Evolutionary conservation across 202 grass and related monocot genomes (phyloP).

Genomic region (Cymbopogon flexuosus): DNA sequence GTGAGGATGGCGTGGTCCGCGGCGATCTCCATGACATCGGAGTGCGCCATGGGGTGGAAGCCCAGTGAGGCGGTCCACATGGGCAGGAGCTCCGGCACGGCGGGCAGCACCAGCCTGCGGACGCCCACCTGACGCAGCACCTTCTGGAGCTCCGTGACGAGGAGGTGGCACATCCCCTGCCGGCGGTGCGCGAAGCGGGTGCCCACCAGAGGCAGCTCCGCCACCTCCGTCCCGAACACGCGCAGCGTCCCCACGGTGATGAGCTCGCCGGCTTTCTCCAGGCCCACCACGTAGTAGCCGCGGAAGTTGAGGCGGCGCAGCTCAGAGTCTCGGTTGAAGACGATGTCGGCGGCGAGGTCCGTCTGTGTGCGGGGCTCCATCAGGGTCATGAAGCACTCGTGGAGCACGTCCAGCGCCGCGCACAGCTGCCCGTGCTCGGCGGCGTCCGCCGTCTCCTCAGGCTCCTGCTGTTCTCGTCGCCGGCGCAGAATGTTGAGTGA

Average conservation of each 20-base stretch:
- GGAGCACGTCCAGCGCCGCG: slow-evolving; percentile 49
- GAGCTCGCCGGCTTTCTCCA: slow-evolving; percentile 59
- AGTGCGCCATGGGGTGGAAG: slow-evolving; percentile 24
- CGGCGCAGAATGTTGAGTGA: slow-evolving; percentile 36
- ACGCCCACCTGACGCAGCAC: slow-evolving; percentile 35
- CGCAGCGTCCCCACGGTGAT: slow-evolving; percentile 47
- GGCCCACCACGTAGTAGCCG: slow-evolving; percentile 53
- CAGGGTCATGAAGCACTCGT: slow-evolving; percentile 60
- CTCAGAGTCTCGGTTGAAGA: slow-evolving; percentile 63
- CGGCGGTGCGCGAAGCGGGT: slow-evolving; percentile 40
- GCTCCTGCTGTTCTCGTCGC: not conserved
- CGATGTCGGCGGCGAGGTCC: slow-evolving; percentile 46
- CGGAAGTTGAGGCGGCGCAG: slow-evolving; percentile 53
- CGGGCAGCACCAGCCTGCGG: slow-evolving; percentile 41
- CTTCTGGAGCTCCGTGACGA: slow-evolving; percentile 40
- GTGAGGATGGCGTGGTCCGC: slow-evolving; percentile 33
- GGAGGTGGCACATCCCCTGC: slow-evolving; percentile 49
- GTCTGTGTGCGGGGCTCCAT: slow-evolving; percentile 49
- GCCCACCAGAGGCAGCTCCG: slow-evolving; percentile 61
- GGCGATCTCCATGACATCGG: slow-evolving; percentile 17
- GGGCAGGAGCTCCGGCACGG: slow-evolving; percentile 34
- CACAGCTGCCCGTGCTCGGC: slow-evolving; percentile 34
- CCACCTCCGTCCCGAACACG: slow-evolving; percentile 41
- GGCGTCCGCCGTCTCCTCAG: not conserved
- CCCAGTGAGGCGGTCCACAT: slow-evolving; percentile 42